Evolutionary conservation across 148 eudicot genomes (phyloP).

Genomic region (Drosera capensis): DNA sequence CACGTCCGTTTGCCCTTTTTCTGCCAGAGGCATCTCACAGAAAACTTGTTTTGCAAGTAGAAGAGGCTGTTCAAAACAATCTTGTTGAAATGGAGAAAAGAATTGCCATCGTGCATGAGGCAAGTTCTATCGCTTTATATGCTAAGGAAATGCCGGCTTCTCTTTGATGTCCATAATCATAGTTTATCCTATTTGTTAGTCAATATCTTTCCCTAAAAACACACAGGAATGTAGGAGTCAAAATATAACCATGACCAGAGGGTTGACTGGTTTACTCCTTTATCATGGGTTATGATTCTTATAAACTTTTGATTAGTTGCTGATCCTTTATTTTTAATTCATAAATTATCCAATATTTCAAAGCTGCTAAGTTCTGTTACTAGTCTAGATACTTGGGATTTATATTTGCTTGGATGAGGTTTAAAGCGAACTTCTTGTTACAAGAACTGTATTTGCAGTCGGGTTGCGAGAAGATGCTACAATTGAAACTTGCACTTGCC

Average conservation of each 20-base stretch:
- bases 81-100: constrained; percentile 44
- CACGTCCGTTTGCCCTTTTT: constrained; percentile 6
- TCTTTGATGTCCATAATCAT: too few species aligned
- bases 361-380: background rate
- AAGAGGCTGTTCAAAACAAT: constrained; percentile 44
- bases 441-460: constrained; percentile 31
- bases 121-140: constrained; percentile 13
- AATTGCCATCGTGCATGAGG: constrained; percentile 40
- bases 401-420: background rate
- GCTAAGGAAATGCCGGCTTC: background rate
- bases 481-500: constrained; percentile 35
- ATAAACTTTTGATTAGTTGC: too few species aligned
- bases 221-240: too few species aligned
- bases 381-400: background rate
- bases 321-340: too few species aligned
- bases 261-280: too few species aligned
- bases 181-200: constrained; percentile 2
- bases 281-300: too few species aligned
- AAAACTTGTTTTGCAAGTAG: constrained; percentile 50
- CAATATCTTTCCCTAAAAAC: too few species aligned
- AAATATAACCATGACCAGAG: too few species aligned
- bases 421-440: background rate
- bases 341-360: too few species aligned
- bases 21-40: constrained; percentile 40
- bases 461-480: constrained; percentile 51